phyloP scores from a whole-genome alignment of 176 grass and related monocot species.

The Thalia dealbata region DNA sequence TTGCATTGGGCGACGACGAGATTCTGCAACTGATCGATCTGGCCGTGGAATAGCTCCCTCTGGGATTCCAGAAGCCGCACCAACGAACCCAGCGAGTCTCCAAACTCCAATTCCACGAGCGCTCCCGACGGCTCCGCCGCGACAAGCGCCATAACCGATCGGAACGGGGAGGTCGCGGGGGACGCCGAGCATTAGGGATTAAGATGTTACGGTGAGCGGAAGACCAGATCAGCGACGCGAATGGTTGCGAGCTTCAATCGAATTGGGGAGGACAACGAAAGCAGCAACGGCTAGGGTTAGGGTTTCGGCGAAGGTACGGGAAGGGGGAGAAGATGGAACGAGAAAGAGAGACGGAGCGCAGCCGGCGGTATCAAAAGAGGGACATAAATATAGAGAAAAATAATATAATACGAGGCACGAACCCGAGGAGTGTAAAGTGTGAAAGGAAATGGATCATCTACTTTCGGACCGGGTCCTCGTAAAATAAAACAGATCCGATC shows the following conservation, averaged over 20 bases:
- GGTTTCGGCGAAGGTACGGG: not conserved
- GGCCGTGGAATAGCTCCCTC: constrained; percentile 48
- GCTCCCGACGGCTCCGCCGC: constrained; percentile 28
- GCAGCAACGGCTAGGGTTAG: not conserved
- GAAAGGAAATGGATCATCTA: too few relatives aligned
- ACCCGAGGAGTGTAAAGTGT: too few relatives aligned
- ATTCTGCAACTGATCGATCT: constrained; percentile 62
- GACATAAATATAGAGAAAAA: not conserved
- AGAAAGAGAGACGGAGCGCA: not conserved
- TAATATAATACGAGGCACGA: not conserved
- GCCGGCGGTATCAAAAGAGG: constrained; percentile 2
- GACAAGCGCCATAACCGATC: constrained; percentile 19
- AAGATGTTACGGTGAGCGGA: not conserved
- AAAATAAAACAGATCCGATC: too few relatives aligned
- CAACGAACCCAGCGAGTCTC: constrained; percentile 25
- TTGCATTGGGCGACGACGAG: constrained; percentile 74
- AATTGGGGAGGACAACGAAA: not conserved
- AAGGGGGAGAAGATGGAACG: not conserved
- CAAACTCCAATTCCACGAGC: constrained; percentile 30
- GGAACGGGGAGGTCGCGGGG: not conserved
- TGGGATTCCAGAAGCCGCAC: constrained; percentile 40
- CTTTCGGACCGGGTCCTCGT: too few relatives aligned
- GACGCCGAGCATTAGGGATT: not conserved
- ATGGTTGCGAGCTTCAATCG: not conserved
- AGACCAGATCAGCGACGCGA: not conserved